These are phyloP conservation scores for Geotrichum citri-aurantii DNA, from an alignment of 1,139 yeast species.

Conservation along the genomic window DNA sequence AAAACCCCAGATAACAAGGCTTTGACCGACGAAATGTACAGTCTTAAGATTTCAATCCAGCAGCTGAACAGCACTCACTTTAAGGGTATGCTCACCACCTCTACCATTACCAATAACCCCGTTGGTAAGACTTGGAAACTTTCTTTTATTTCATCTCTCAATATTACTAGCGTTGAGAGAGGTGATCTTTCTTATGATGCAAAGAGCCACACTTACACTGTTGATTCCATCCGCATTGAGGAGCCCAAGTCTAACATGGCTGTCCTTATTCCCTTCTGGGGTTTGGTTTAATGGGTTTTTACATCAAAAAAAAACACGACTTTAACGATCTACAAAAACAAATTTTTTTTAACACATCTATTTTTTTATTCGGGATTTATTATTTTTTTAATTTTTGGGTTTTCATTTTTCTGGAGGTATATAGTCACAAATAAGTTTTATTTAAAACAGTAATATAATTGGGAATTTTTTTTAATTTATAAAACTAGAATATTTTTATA, in stretches of 20 bases:
- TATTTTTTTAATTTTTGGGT: neutral
- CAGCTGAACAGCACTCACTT: constrained; percentile 15
- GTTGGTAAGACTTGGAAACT: constrained; percentile 13
- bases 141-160: constrained; percentile 10
- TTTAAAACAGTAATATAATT: too few species aligned
- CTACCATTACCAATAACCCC: constrained; percentile 15
- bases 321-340: neutral
- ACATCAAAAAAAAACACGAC: neutral
- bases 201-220: neutral
- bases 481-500: too few species aligned
- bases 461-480: too few species aligned
- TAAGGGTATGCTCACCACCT: constrained; percentile 10
- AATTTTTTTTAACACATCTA: neutral
- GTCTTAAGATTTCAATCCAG: constrained; percentile 12
- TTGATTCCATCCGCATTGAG: constrained; percentile 8
- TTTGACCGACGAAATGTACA: constrained; percentile 9
- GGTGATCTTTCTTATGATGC: constrained; percentile 8
- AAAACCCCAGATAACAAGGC: constrained; percentile 9
- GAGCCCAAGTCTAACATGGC: constrained; percentile 17
- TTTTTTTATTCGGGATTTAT: neutral
- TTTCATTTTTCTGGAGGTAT: too few species aligned
- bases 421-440: too few species aligned
- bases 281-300: neutral
- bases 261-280: constrained; percentile 16
- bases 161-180: constrained; percentile 11